Conservation (phyloP, 768 basidiomycete species). For the Rhodotorula graminis region DNA sequence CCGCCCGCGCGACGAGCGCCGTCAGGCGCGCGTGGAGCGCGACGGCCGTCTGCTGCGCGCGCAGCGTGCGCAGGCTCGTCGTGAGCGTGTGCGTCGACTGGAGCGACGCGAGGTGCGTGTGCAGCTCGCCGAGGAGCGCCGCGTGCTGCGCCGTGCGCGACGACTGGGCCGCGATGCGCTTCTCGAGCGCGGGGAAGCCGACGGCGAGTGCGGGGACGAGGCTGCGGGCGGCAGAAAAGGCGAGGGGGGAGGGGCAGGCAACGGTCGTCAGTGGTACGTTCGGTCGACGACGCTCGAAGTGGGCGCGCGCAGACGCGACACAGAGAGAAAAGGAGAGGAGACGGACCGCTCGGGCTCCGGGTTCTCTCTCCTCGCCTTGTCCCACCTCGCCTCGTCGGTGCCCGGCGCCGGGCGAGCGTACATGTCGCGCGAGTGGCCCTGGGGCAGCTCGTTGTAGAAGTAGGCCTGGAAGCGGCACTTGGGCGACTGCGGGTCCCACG, state of each 20-base stretch:
- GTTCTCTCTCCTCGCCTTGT: slow-evolving; percentile 72
- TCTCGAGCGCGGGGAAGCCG: slow-evolving; percentile 75
- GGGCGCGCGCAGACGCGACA: no score
- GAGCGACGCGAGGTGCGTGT: slow-evolving; percentile 60
- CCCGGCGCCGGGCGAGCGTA: slow-evolving; percentile 66
- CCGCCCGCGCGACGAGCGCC: slow-evolving; percentile 66
- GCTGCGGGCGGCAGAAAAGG: slow-evolving; percentile 48
- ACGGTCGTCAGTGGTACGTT: no score
- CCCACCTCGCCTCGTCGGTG: slow-evolving; percentile 67
- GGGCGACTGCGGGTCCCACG: slow-evolving; percentile 66
- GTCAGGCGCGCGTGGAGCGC: slow-evolving; percentile 69
- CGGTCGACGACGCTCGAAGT: no score
- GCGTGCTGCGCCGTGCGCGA: slow-evolving; percentile 63
- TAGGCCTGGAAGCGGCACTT: slow-evolving; percentile 78
- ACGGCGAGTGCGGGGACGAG: slow-evolving; percentile 73
- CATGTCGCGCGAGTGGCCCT: slow-evolving; percentile 60
- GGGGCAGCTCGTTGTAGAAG: slow-evolving; percentile 78
- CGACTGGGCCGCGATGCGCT: slow-evolving; percentile 70
- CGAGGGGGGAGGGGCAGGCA: no score
- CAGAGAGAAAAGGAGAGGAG: slow-evolving; percentile 8
- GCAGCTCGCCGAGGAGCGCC: slow-evolving; percentile 58
- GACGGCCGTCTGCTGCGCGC: slow-evolving; percentile 60
- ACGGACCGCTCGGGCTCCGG: slow-evolving; percentile 71
- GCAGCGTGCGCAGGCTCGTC: slow-evolving; percentile 64
- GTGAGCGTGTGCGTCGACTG: slow-evolving; percentile 61